phyloP scores from a whole-genome alignment of 768 basidiomycete species.

The Rhodotorula toruloides region DNA sequence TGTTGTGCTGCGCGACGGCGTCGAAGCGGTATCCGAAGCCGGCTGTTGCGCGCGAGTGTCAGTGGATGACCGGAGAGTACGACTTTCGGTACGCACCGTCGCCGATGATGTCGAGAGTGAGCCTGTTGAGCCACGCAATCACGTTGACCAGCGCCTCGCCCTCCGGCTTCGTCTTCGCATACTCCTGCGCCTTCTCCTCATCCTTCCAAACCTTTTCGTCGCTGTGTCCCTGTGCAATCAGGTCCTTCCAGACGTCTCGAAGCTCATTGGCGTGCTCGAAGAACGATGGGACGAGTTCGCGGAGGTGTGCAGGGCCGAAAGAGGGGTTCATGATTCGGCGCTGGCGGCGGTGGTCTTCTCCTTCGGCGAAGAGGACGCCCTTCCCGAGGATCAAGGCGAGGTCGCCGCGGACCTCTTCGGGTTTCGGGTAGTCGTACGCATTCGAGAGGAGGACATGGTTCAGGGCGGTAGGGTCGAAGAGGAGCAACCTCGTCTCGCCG shows the following conservation, averaged over 20 bases:
- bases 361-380: slow-evolving; percentile 40
- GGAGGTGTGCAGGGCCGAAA: slow-evolving; percentile 27
- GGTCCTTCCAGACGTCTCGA: slow-evolving; percentile 15
- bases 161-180: not conserved
- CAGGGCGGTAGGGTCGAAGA: slow-evolving; percentile 32
- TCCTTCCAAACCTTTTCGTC: slow-evolving; percentile 11
- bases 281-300: slow-evolving; percentile 32
- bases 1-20: slow-evolving; percentile 18
- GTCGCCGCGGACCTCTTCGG: slow-evolving; percentile 26
- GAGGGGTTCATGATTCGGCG: slow-evolving; percentile 34
- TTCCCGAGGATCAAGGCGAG: slow-evolving; percentile 36
- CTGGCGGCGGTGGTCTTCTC: slow-evolving; percentile 39
- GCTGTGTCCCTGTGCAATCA: not conserved
- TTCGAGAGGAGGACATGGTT: slow-evolving; percentile 35
- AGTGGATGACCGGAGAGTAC: not conserved
- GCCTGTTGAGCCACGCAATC: slow-evolving; percentile 43
- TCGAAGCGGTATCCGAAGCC: slow-evolving; percentile 39
- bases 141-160: slow-evolving; percentile 44
- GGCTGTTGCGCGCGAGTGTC: slow-evolving; percentile 1
- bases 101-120: slow-evolving; percentile 45
- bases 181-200: not conserved
- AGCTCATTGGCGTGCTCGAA: slow-evolving; percentile 32
- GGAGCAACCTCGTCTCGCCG: slow-evolving; percentile 17
- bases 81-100: slow-evolving; percentile 21
- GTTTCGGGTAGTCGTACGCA: slow-evolving; percentile 37